Evolutionary conservation across 2,329 filamentous ascomycete genomes (phyloP).

Genomic region (Trichoderma polysporum): DNA sequence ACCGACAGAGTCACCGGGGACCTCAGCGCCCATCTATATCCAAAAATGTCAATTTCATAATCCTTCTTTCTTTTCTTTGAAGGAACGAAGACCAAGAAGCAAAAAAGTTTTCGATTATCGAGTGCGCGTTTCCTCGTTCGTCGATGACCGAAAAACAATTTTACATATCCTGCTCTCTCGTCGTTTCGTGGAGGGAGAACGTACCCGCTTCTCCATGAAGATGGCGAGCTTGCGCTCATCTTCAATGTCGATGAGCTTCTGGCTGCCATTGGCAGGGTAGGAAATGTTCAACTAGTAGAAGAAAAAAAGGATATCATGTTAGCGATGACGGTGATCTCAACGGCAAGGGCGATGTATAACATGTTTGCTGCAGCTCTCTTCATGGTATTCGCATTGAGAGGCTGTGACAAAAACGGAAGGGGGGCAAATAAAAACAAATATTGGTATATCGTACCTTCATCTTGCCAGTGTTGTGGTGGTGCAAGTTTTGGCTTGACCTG

Average conservation of each 20-base stretch:
- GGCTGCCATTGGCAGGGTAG: slow-evolving; percentile 98
- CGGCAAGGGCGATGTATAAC: background rate
- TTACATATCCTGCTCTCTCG: slow-evolving; percentile 3
- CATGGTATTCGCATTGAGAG: background rate
- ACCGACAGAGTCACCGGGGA: slow-evolving; percentile 89
- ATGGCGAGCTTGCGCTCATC: slow-evolving; percentile 99
- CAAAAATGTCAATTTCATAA: background rate
- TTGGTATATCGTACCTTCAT: slow-evolving; percentile 46
- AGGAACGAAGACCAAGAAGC: background rate
- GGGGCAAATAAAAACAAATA: background rate
- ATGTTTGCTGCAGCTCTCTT: no score
- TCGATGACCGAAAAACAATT: slow-evolving; percentile 14
- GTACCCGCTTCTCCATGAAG: slow-evolving; percentile 97
- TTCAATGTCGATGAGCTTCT: slow-evolving; percentile 98
- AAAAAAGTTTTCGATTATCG: background rate
- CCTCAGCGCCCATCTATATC: slow-evolving; percentile 79
- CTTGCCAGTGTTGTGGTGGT: slow-evolving; percentile 47
- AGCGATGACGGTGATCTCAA: slow-evolving; percentile 29
- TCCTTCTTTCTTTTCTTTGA: background rate
- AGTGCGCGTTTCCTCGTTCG: background rate
- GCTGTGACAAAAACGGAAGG: background rate
- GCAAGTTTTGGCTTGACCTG: slow-evolving; percentile 47
- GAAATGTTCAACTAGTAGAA: slow-evolving; percentile 59
- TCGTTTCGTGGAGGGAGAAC: slow-evolving; percentile 36
- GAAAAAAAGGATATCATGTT: slow-evolving; percentile 26